phyloP scores from a whole-genome alignment of 2,329 filamentous ascomycete genomes.

The Exserohilum rostratum region DNA sequence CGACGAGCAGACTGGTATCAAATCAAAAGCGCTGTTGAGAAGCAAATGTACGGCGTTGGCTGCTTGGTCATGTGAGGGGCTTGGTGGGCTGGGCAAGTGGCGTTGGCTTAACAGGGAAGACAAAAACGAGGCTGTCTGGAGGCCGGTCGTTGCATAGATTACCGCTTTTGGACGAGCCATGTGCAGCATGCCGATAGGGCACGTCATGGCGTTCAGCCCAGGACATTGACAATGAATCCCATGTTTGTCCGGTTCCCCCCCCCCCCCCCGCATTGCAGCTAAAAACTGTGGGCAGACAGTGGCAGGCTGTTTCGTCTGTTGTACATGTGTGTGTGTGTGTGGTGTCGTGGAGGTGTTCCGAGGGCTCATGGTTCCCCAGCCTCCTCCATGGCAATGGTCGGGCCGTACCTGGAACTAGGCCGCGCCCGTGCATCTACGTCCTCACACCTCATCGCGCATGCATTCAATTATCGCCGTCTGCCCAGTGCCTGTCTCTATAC shows the following conservation, averaged over 20 bases:
- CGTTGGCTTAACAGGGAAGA: not conserved
- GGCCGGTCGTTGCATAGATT: slow-evolving; percentile 13
- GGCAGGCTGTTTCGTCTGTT: not conserved
- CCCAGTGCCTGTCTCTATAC: slow-evolving; percentile 10
- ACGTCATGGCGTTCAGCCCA: slow-evolving; percentile 2
- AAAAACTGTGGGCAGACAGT: not conserved
- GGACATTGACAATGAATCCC: not conserved
- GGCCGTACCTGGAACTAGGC: slow-evolving; percentile 23
- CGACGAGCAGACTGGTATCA: slow-evolving; percentile 93
- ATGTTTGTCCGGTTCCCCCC: too few species aligned
- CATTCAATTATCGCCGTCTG: slow-evolving; percentile 8
- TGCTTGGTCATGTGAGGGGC: slow-evolving; percentile 75
- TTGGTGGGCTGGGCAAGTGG: slow-evolving; percentile 2
- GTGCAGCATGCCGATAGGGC: slow-evolving; percentile 16
- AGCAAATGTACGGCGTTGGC: slow-evolving; percentile 95
- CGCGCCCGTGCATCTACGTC: slow-evolving; percentile 21
- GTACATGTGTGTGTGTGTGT: not conserved
- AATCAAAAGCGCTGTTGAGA: slow-evolving; percentile 86
- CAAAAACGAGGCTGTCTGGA: slow-evolving; percentile 8
- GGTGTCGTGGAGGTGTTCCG: not conserved
- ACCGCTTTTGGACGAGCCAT: slow-evolving; percentile 19
- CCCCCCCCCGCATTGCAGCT: too few species aligned
- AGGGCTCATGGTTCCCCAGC: slow-evolving; percentile 29
- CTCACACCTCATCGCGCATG: slow-evolving; percentile 23
- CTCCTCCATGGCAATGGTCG: slow-evolving; percentile 23